A percentile compares a stretch with the other conserved stretches of the same genome.
Evolutionary conservation across 768 basidiomycete species (phyloP).

Genomic region (Mycena filopes): DNA sequence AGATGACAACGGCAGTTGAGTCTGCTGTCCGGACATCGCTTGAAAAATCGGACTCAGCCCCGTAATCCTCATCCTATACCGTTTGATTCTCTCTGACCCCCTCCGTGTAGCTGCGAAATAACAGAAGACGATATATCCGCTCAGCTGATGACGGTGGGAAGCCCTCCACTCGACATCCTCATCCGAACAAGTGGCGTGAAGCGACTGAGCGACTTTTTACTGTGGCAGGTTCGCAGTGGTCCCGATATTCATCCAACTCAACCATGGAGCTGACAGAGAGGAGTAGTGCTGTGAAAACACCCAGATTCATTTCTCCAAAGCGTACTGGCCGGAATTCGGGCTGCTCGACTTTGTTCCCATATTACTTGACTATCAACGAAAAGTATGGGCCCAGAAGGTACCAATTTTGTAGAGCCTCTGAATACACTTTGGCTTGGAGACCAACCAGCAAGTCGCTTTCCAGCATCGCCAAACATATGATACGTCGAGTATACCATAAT

Average conservation of each 20-base stretch:
- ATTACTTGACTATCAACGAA: conserved; percentile 87
- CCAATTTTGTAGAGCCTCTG: too few species aligned
- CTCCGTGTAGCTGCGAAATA: conserved; percentile 44
- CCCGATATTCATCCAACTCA: background rate
- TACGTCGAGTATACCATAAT: too few species aligned
- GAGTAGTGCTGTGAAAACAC: conserved; percentile 82
- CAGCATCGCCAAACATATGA: too few species aligned
- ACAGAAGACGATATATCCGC: conserved; percentile 75
- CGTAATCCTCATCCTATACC: conserved; percentile 3
- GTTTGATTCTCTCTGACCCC: background rate
- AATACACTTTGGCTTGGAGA: too few species aligned
- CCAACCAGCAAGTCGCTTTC: too few species aligned
- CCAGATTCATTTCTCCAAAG: conserved; percentile 85
- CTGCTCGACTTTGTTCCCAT: conserved; percentile 88
- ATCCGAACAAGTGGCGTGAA: conserved; percentile 93
- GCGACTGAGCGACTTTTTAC: conserved; percentile 87
- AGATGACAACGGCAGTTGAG: conserved; percentile 85
- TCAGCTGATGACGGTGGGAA: conserved; percentile 76
- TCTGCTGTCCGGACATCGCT: conserved; percentile 55
- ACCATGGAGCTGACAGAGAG: conserved; percentile 16
- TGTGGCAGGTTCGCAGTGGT: conserved; percentile 86
- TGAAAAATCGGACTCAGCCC: conserved; percentile 35
- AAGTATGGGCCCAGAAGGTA: conserved; percentile 59
- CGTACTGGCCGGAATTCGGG: conserved; percentile 95
- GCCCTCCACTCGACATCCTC: conserved; percentile 89